phyloP scores from a whole-genome alignment of 306 rosid species.

The Coriaria nepalensis region DNA sequence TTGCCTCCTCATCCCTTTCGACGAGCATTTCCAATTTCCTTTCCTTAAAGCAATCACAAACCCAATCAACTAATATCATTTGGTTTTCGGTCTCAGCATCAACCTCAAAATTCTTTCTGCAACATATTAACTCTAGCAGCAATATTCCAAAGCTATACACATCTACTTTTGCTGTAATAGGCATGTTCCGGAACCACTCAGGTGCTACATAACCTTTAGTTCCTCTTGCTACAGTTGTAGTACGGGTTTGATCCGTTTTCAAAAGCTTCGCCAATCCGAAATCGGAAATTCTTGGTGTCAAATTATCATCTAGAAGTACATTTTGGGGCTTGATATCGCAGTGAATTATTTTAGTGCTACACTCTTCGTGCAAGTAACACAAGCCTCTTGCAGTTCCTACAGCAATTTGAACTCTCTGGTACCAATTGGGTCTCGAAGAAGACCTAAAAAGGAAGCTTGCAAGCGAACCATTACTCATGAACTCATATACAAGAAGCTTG shows the following conservation, averaged over 20 bases:
- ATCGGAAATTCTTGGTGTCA: constrained; percentile 18
- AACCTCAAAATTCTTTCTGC: constrained; percentile 17
- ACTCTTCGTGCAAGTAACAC: constrained; percentile 27
- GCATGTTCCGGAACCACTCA: too few species aligned
- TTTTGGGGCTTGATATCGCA: too few species aligned
- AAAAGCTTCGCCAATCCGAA: constrained; percentile 35
- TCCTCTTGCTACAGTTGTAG: constrained; percentile 20
- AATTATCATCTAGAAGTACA: constrained; percentile 19
- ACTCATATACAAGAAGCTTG: too few species aligned
- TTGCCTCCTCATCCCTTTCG: too few species aligned
- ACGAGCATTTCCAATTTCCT: constrained; percentile 8
- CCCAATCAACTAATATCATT: constrained; percentile 26
- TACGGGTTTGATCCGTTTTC: constrained; percentile 20
- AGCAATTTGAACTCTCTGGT: constrained; percentile 13
- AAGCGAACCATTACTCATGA: constrained; percentile 18
- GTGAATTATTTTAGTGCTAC: constrained; percentile 24
- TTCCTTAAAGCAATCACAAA: constrained; percentile 18
- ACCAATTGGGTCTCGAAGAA: constrained; percentile 6
- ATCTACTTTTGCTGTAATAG: constrained; percentile 31
- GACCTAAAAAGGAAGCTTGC: constrained; percentile 7
- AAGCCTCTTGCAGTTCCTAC: constrained; percentile 19
- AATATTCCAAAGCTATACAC: constrained; percentile 31
- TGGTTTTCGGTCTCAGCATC: neutral
- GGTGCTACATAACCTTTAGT: constrained; percentile 39
- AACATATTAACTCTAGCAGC: constrained; percentile 21